A percentile compares a stretch with the other conserved stretches of the same genome.
phyloP scores from a whole-genome alignment of 2,329 filamentous ascomycete genomes.

The Incumbomyces delicatus region DNA sequence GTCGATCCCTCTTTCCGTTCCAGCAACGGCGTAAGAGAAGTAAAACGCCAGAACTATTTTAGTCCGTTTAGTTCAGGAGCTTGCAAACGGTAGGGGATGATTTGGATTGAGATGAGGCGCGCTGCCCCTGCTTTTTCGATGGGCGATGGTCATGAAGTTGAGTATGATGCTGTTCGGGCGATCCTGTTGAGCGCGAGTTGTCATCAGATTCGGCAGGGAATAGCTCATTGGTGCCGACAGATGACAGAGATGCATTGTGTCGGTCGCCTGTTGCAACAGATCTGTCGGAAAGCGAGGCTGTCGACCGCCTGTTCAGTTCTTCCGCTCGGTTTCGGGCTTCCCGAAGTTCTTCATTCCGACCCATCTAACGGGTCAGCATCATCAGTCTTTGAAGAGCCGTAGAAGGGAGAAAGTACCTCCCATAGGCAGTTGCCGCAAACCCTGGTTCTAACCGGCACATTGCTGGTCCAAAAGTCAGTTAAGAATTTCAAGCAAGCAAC shows the following conservation, averaged over 20 bases:
- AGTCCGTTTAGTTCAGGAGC: neutral
- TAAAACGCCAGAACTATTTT: too few relatives aligned
- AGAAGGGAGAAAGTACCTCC: neutral
- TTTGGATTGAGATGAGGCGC: neutral
- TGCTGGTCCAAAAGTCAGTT: neutral
- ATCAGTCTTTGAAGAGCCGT: too few relatives aligned
- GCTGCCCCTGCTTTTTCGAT: neutral
- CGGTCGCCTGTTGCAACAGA: too few relatives aligned
- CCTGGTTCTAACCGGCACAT: slow-evolving; percentile 3
- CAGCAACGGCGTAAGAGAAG: neutral
- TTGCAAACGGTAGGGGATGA: neutral
- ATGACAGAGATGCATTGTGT: too few relatives aligned
- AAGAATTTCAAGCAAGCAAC: neutral
- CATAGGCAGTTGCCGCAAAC: neutral
- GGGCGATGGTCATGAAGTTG: neutral
- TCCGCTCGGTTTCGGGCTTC: neutral
- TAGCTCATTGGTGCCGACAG: neutral
- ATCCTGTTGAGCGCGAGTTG: neutral
- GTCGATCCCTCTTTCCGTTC: too few relatives aligned
- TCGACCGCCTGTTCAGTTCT: neutral
- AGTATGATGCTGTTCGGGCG: neutral
- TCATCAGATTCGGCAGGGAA: neutral
- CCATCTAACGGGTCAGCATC: neutral
- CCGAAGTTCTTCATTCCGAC: slow-evolving; percentile 2
- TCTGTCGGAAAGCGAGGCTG: neutral